Base-by-base conservation (phyloP, 106 monocot species). In the Dendrobium catenatum region DNA sequence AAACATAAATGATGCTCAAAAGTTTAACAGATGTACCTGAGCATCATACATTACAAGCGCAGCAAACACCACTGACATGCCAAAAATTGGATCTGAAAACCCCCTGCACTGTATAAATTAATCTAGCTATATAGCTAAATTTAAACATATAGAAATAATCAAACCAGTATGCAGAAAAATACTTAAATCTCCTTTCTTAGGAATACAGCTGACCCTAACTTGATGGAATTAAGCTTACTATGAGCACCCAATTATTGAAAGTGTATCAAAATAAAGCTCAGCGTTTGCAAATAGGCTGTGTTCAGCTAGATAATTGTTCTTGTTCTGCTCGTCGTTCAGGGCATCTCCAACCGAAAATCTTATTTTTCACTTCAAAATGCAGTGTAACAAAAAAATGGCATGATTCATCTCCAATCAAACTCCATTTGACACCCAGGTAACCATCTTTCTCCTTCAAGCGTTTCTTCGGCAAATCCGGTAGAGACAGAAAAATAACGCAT, bases 41-140 rank as follows among this genome's bases (percentile, higher is more conserved):
- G 96, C 90, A 86, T 96, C 96, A 82, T 96, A 96, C 96, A 96
- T 94, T 1, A 96, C 90, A 66, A 94, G 47, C 18, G 85, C 87
- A 40, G 94, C 94, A 83, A 94, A 88, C 27, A 96, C 89, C 76
- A 84, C 90, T 27, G 90, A 87, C 92, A 94, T 85, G 68, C 94
- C 96, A 80, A 96, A 96, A 49, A 96, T 86, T 8, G 96, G 85
- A 85, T 94, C 96, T 9, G 94, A 87, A 54, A 96, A 90, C 31
- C 96, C 96, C 92, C 96, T 96, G 87, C 81, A 88, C 55, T 22
- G 79, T 37, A 82, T 76, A 78, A 76, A 1, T 8, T 76, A 83
- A 37, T 10, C 37, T 11, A 42, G 73, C 33, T 40, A 73, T 73
- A 42, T 42, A 73, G 4, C 1, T 18, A 18, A 42, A 42, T 0